These are phyloP conservation scores for Thelephora ganbajun DNA, from an alignment of 768 basidiomycete genomes.

Conservation along the genomic window DNA sequence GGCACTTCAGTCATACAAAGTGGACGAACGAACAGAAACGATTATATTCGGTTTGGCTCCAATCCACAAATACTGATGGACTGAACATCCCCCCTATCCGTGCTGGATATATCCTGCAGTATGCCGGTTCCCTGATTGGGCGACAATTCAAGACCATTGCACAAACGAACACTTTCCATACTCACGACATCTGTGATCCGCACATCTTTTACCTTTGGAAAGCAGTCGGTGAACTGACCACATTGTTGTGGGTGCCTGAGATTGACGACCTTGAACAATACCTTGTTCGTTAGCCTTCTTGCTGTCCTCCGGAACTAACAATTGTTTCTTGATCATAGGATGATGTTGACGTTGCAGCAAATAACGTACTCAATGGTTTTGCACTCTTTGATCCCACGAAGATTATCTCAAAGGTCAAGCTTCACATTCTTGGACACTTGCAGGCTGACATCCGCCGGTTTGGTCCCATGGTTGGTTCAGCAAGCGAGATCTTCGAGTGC, in stretches of 20 bases:
- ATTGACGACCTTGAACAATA: constrained; percentile 16
- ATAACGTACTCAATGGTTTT: constrained; percentile 7
- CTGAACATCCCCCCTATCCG: constrained; percentile 13
- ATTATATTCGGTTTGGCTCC: constrained; percentile 14
- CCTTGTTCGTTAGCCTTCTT: constrained; percentile 9
- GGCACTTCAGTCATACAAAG: constrained; percentile 10
- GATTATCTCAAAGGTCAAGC: constrained; percentile 8
- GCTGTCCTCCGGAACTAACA: too few species aligned
- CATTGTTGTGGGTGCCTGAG: constrained; percentile 16
- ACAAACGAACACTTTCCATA: too few species aligned
- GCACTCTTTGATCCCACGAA: constrained; percentile 6
- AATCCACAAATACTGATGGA: constrained; percentile 13
- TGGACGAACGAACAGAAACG: constrained; percentile 10
- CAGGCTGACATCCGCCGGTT: constrained; percentile 11
- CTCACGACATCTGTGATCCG: too few species aligned
- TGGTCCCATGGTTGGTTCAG: constrained; percentile 20
- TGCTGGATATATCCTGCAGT: constrained; percentile 18
- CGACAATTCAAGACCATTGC: constrained; percentile 22
- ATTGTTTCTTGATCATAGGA: constrained; percentile 3
- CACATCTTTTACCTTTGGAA: constrained; percentile 17
- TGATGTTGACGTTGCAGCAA: constrained; percentile 4
- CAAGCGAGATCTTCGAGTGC: constrained; percentile 26
- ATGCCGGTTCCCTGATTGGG: constrained; percentile 20
- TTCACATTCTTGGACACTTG: constrained; percentile 8
- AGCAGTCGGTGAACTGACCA: constrained; percentile 16